A percentile compares a stretch with the other conserved stretches of the same genome.
Evolutionary conservation across 1,139 yeast species (phyloP).

Genomic region (Casaregolazyma lundiana): DNA sequence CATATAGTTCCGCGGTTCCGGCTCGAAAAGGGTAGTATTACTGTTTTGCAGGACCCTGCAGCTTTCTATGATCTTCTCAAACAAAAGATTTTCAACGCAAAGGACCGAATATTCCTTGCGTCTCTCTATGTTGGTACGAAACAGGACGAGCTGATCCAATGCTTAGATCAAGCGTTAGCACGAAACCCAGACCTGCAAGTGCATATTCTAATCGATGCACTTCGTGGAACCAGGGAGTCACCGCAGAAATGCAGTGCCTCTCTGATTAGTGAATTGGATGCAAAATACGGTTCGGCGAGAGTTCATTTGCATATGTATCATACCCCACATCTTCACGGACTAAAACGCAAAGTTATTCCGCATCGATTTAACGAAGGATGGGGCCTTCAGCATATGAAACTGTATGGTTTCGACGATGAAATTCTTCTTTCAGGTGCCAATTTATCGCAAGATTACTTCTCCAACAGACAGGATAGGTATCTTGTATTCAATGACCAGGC

Average conservation of each 20-base stretch:
- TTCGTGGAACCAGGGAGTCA: constrained; percentile 90
- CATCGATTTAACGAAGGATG: constrained; percentile 82
- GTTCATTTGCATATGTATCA: constrained; percentile 83
- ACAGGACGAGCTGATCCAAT: constrained; percentile 58
- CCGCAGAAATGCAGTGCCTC: constrained; percentile 69
- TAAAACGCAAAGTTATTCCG: constrained; percentile 64
- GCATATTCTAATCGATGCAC: constrained; percentile 74
- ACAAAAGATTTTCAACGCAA: constrained; percentile 40
- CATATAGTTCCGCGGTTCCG: constrained; percentile 68
- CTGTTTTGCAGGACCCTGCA: constrained; percentile 59
- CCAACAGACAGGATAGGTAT: constrained; percentile 94
- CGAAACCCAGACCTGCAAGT: constrained; percentile 60
- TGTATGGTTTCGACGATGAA: constrained; percentile 91
- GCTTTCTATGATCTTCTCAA: constrained; percentile 60
- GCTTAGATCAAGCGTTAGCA: constrained; percentile 43
- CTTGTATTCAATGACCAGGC: constrained; percentile 56
- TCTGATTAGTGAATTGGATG: constrained; percentile 61
- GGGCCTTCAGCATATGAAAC: constrained; percentile 96
- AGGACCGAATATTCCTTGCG: constrained; percentile 67
- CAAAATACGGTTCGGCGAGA: constrained; percentile 59
- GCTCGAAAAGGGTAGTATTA: constrained; percentile 54
- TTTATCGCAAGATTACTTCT: constrained; percentile 82
- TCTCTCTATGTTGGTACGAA: constrained; percentile 82
- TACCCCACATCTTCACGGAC: constrained; percentile 78
- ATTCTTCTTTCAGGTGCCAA: constrained; percentile 89